Percentiles rank a stretch among this genome's conserved stretches.
These are phyloP conservation scores for Rhizopogon vulgaris DNA, from an alignment of 768 basidiomycete genomes.

Conservation along the genomic window DNA sequence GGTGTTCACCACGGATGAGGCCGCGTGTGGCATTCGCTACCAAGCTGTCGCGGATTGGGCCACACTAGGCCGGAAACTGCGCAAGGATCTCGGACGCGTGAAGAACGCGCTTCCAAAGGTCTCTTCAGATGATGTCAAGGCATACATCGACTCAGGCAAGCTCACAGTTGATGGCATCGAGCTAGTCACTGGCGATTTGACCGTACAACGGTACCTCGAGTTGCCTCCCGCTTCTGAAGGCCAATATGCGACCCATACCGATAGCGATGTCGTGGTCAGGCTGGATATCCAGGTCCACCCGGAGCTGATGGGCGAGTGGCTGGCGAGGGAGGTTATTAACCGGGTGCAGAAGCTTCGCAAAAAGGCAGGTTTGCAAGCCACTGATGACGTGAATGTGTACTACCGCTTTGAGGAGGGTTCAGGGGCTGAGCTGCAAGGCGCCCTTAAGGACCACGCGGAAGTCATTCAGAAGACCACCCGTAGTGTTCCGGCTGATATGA, in stretches of 20 bases:
- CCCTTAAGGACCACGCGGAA: conserved; percentile 61
- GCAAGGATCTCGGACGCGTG: conserved; percentile 87
- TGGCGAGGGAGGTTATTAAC: conserved; percentile 85
- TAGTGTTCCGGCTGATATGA: conserved; percentile 57
- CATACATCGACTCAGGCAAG: conserved; percentile 66
- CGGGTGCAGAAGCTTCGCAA: conserved; percentile 94
- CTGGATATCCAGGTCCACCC: conserved; percentile 86
- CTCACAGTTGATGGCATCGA: conserved; percentile 86
- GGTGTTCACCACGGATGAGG: conserved; percentile 85
- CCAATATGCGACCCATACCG: conserved; percentile 78
- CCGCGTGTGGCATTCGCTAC: conserved; percentile 81
- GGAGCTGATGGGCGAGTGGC: conserved; percentile 82
- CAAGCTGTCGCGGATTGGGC: conserved; percentile 91
- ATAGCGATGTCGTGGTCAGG: conserved; percentile 91
- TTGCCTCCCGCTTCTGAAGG: conserved; percentile 53
- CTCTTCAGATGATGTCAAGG: conserved; percentile 76
- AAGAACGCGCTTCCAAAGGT: conserved; percentile 81
- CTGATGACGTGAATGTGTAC: conserved; percentile 88
- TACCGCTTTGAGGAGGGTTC: conserved; percentile 71
- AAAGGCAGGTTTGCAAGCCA: conserved; percentile 91
- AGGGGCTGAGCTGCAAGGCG: conserved; percentile 57
- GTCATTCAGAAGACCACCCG: conserved; percentile 72
- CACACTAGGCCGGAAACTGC: conserved; percentile 88
- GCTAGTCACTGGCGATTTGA: conserved; percentile 84
- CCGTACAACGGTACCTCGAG: conserved; percentile 88